These are phyloP conservation scores for Lasiosphaeria hispida DNA, from an alignment of 495 filamentous ascomycete species.

Conservation along the genomic window DNA sequence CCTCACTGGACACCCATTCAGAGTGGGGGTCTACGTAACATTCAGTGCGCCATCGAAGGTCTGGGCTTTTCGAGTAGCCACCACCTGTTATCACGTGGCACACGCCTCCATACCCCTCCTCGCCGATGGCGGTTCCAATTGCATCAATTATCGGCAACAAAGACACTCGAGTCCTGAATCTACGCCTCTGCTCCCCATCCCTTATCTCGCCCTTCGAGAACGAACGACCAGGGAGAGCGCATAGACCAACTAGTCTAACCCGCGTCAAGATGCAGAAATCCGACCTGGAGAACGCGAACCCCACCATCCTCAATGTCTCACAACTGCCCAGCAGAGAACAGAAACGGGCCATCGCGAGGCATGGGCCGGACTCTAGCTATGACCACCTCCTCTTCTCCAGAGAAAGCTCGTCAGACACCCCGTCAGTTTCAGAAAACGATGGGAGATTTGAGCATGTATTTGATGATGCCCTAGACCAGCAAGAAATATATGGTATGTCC, in stretches of 20 bases:
- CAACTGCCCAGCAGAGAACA: constrained; percentile 75
- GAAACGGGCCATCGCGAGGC: constrained; percentile 31
- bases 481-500: constrained; percentile 85
- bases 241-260: background rate
- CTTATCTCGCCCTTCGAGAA: no score
- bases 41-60: no score
- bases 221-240: background rate
- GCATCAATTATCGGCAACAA: no score
- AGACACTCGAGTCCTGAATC: no score
- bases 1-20: background rate
- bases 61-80: no score
- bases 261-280: constrained; percentile 22
- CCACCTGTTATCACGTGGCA: no score
- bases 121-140: no score
- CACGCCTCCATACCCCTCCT: no score
- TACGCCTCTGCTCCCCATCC: no score
- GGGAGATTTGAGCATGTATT: constrained; percentile 44
- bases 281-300: constrained; percentile 81
- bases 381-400: constrained; percentile 33
- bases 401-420: constrained; percentile 35
- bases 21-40: no score
- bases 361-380: constrained; percentile 35
- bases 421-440: constrained; percentile 36
- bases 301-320: constrained; percentile 83
- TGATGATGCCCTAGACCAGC: constrained; percentile 77